Evolutionary conservation across 306 rosid genomes (phyloP).

Genomic region (Dalbergia oliveri): DNA sequence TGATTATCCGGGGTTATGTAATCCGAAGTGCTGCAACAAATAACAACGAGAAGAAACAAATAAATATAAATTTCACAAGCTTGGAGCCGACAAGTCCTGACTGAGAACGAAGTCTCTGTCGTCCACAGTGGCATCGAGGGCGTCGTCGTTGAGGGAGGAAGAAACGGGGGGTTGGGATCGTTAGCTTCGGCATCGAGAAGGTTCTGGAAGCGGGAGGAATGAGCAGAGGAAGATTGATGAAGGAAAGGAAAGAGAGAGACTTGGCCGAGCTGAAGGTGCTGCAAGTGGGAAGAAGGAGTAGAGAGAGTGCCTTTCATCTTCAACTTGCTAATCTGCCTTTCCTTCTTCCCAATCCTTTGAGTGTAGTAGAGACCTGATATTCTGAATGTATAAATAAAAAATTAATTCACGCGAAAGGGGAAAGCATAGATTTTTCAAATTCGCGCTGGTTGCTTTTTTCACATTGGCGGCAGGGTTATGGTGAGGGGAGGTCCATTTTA

Average conservation of each 20-base stretch:
- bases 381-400: not conserved
- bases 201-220: slow-evolving; percentile 65
- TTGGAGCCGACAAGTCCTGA: slow-evolving; percentile 71
- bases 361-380: not conserved
- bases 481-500: slow-evolving; percentile 1
- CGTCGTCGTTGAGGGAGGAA: slow-evolving; percentile 44
- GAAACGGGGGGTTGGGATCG: slow-evolving; percentile 46
- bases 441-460: slow-evolving; percentile 53
- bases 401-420: not conserved
- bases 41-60: not conserved
- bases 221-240: slow-evolving; percentile 47
- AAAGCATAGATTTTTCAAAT: slow-evolving; percentile 39
- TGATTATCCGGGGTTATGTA: slow-evolving; percentile 94
- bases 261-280: slow-evolving; percentile 67
- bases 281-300: slow-evolving; percentile 51
- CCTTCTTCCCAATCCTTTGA: slow-evolving; percentile 25
- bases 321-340: slow-evolving; percentile 21
- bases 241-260: slow-evolving; percentile 42
- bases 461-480: not conserved
- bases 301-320: slow-evolving; percentile 65
- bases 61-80: not conserved
- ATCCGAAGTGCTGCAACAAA: slow-evolving; percentile 78
- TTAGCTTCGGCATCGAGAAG: slow-evolving; percentile 56
- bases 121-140: slow-evolving; percentile 41
- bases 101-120: slow-evolving; percentile 81